Percentiles rank a stretch among this genome's conserved stretches.
phyloP scores from a whole-genome alignment of 805 yeast species.

The Saturnispora saitoi region DNA sequence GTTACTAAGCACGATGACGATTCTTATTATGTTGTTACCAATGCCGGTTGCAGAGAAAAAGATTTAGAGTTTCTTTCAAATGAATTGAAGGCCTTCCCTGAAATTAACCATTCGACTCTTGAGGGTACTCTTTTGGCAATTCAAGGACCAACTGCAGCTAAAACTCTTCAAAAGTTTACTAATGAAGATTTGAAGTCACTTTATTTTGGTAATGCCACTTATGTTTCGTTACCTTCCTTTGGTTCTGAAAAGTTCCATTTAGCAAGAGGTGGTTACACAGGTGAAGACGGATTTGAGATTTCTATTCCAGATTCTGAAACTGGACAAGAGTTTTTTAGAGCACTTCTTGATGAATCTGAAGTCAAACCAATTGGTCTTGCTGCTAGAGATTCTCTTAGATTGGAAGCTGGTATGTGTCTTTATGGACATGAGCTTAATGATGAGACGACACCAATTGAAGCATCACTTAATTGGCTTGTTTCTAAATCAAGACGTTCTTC shows the following conservation, averaged over 20 bases:
- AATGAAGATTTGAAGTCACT: slow-evolving; percentile 48
- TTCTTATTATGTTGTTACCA: slow-evolving; percentile 78
- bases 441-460: slow-evolving; percentile 76
- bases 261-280: slow-evolving; percentile 96
- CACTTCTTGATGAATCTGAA: slow-evolving; percentile 42
- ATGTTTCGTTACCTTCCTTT: slow-evolving; percentile 35
- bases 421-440: slow-evolving; percentile 90
- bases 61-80: slow-evolving; percentile 57
- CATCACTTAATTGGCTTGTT: slow-evolving; percentile 82
- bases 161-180: slow-evolving; percentile 56
- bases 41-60: slow-evolving; percentile 88
- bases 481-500: slow-evolving; percentile 66
- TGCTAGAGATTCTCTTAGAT: slow-evolving; percentile 91
- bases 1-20: slow-evolving; percentile 77
- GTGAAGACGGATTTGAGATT: slow-evolving; percentile 96
- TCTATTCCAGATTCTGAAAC: slow-evolving; percentile 53
- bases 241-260: slow-evolving; percentile 50
- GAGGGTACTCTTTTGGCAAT: slow-evolving; percentile 78
- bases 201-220: slow-evolving; percentile 65
- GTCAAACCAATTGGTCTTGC: slow-evolving; percentile 91
- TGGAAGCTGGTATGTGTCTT: slow-evolving; percentile 98
- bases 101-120: slow-evolving; percentile 35
- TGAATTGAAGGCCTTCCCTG: slow-evolving; percentile 35
- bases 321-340: slow-evolving; percentile 54
- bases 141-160: slow-evolving; percentile 86